Evolutionary conservation across 192 early-diverging fungal species (phyloP), one percentile per base, ranked within the genome.

Genomic region (Coemansia sp.): DNA sequence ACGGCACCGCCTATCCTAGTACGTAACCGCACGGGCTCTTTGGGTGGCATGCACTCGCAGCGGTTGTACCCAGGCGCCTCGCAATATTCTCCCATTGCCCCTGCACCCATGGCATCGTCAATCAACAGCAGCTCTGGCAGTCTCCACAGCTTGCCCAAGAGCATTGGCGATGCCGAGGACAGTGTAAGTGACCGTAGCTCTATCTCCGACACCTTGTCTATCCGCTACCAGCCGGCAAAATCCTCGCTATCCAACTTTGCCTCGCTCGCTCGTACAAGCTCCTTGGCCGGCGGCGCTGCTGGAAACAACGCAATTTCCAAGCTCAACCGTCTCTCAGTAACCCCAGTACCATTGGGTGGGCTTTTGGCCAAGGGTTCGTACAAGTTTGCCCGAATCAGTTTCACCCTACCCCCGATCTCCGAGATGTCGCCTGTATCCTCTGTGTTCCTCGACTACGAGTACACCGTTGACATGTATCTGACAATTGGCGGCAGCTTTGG

Each of bases 361-460:
- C 42, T 76, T 37, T 39, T 76, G 41, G 26, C 72, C 30, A 64
- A 64, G 40, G 72, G 66, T 1, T 76, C 72, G 48, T 76, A 65
- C 54, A 58, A 56, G 13, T 76, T 76, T 64, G 72, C 72, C 58
- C 60, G 61, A 15, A 68, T 76, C 44, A 61, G 60, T 53, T 60
- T 76, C 34, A 69, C 58, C 4, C 29, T 76, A 41, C 72, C 72
- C 46, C 58, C 56, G 0, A 43, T 65, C 29, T 51, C 48, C 0
- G 67, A 70, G 5, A 76, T 76, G 46, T 76, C 66, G 13, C 72
- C 72, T 1, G 67, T 76, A 14, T 76, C 72, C 17, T 69, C 66
- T 0, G 72, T 70, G 54, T 76, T 64, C 25, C 41, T 76, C 19
- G 72, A 76, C 41, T 76, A 64, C 49, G 72, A 76, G 51, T 76